These are phyloP conservation scores for Hydrangea macrophylla DNA, from an alignment of 148 eudicot genomes.

Conservation along the genomic window DNA sequence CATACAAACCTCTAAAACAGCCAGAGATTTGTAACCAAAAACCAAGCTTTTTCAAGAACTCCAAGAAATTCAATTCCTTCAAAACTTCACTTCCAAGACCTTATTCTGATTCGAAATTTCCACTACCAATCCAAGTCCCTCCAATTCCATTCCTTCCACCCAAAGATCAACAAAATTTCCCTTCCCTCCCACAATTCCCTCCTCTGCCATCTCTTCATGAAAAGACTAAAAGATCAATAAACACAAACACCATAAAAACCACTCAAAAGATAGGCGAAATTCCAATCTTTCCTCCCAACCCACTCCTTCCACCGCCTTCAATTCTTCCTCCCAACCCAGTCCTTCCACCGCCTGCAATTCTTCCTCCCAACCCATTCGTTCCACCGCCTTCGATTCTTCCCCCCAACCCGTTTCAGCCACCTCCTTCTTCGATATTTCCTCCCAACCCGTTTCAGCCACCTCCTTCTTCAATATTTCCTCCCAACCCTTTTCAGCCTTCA, in stretches of 20 bases:
- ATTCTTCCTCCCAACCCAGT: conserved; percentile 33
- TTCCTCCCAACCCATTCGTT: conserved; percentile 37
- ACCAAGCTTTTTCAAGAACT: conserved; percentile 27
- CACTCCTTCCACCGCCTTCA: conserved; percentile 22
- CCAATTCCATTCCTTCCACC: conserved; percentile 32
- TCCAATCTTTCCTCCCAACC: conserved; percentile 1
- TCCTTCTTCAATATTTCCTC: conserved; percentile 23
- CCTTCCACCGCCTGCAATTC: conserved; percentile 35
- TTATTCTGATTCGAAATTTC: conserved; percentile 13
- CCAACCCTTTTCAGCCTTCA: conserved; percentile 14
- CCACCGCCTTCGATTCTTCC: conserved; percentile 40
- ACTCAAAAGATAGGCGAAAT: not conserved
- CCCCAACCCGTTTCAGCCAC: conserved; percentile 47
- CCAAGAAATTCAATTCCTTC: conserved; percentile 20
- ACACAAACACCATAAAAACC: not conserved
- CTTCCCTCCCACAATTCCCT: conserved; percentile 49
- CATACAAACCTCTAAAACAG: conserved; percentile 71
- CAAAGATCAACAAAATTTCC: conserved; percentile 17
- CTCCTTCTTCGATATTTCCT: too few species aligned
- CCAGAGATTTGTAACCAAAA: conserved; percentile 63
- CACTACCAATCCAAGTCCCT: conserved; percentile 30
- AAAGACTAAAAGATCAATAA: not conserved
- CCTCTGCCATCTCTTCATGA: conserved; percentile 39
- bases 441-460: too few species aligned
- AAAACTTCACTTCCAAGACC: conserved; percentile 16